Conservation (phyloP, 169 alveolate species). For the Theileria luwenshuni region DNA sequence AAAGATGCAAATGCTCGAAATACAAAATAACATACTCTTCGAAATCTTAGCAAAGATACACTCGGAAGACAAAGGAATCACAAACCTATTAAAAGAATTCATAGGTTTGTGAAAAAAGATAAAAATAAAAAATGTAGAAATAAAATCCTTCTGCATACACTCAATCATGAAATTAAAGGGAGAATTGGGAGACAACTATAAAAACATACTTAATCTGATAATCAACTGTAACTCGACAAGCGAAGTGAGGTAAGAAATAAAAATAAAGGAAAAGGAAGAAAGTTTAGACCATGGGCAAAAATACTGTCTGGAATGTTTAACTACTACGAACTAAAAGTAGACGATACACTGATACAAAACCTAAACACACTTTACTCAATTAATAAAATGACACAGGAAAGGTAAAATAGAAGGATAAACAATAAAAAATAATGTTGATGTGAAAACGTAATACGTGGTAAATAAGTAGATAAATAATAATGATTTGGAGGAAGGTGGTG, state of each 20-base stretch:
- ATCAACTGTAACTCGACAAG: slow-evolving; percentile 16
- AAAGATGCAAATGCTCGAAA: slow-evolving; percentile 21
- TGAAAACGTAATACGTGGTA: too few species aligned
- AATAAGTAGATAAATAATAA: too few species aligned
- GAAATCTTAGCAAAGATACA: slow-evolving; percentile 7
- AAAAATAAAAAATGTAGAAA: slow-evolving; percentile 3
- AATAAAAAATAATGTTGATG: too few species aligned
- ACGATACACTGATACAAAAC: slow-evolving; percentile 14
- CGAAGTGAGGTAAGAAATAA: slow-evolving; percentile 18
- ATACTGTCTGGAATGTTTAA: slow-evolving; percentile 29
- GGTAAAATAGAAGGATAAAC: too few species aligned
- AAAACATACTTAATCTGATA: slow-evolving; percentile 7
- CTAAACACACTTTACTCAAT: slow-evolving; percentile 15
- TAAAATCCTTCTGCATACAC: slow-evolving; percentile 28
- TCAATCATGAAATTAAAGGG: slow-evolving; percentile 17
- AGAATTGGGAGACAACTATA: slow-evolving; percentile 29
- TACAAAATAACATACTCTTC: slow-evolving; percentile 23
- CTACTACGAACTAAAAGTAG: slow-evolving; percentile 12
- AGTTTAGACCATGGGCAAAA: slow-evolving; percentile 34
- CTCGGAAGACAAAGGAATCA: neutral
- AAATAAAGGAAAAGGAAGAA: neutral
- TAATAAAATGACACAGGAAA: slow-evolving; percentile 7
- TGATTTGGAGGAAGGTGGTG: neutral
- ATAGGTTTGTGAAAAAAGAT: slow-evolving; percentile 13
- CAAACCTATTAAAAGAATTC: slow-evolving; percentile 19